A percentile compares a stretch with the other conserved stretches of the same genome.
Evolutionary conservation across 257 asterid species (phyloP).

Genomic region (Oldenlandia corymbosa): DNA sequence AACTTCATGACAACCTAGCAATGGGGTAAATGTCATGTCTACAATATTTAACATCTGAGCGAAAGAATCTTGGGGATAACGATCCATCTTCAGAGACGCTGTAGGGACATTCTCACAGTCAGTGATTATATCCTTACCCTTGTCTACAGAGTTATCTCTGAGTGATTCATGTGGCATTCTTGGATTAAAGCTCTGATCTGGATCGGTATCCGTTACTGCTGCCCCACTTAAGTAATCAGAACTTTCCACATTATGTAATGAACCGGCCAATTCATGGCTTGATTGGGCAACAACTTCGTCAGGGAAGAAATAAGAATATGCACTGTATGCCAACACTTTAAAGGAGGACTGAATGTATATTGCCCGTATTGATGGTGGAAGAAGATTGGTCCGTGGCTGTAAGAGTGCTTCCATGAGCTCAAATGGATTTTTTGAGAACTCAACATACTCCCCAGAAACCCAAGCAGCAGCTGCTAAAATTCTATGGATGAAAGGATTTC

Average conservation of each 20-base stretch:
- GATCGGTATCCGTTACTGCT: conserved; percentile 36
- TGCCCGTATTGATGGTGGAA: conserved; percentile 65
- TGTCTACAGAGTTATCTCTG: conserved; percentile 19
- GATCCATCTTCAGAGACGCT: conserved; percentile 28
- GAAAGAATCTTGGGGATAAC: conserved; percentile 43
- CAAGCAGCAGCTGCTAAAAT: conserved; percentile 87
- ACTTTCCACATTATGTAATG: conserved; percentile 26
- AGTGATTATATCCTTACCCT: conserved; percentile 25
- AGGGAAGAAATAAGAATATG: conserved; percentile 43
- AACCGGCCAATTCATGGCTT: conserved; percentile 27
- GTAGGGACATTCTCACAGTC: conserved; percentile 27
- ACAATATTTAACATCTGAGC: conserved; percentile 51
- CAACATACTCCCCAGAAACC: conserved; percentile 86
- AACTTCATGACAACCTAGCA: conserved; percentile 68
- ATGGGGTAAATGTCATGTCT: conserved; percentile 58
- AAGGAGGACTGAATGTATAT: conserved; percentile 78
- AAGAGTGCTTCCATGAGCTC: conserved; percentile 85
- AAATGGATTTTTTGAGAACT: conserved; percentile 69
- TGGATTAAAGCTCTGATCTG: conserved; percentile 31
- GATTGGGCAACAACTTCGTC: conserved; percentile 32
- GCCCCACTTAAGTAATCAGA: conserved; percentile 25
- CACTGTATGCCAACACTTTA: conserved; percentile 66
- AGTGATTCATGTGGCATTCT: conserved; percentile 17
- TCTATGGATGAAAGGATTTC: conserved; percentile 58
- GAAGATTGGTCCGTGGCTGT: conserved; percentile 80